A percentile compares a stretch with the other conserved stretches of the same genome.
phyloP scores from a whole-genome alignment of 1,284 basidiomycete genomes.

The Mycena citricolor region DNA sequence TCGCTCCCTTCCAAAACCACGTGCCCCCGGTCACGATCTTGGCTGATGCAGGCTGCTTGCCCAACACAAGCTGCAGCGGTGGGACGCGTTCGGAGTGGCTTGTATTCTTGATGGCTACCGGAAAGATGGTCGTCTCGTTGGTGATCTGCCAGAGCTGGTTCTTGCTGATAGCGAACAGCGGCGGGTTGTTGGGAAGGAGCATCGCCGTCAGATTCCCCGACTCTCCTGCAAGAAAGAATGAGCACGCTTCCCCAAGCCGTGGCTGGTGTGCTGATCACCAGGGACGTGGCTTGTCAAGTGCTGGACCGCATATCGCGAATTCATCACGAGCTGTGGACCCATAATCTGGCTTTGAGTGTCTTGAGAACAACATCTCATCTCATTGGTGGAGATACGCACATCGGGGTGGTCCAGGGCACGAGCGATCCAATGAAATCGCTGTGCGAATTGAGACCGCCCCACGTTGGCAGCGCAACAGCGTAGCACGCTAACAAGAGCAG shows the following conservation, averaged over 20 bases:
- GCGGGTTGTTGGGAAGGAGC: constrained; percentile 32
- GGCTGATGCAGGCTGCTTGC: constrained; percentile 29
- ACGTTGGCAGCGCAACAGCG: constrained; percentile 16
- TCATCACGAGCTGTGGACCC: constrained; percentile 2
- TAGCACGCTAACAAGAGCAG: not conserved
- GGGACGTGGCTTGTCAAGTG: constrained; percentile 16
- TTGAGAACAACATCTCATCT: too few relatives aligned
- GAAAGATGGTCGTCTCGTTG: constrained; percentile 55
- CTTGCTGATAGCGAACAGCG: constrained; percentile 54
- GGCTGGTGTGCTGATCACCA: too few relatives aligned
- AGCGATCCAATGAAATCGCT: constrained; percentile 11
- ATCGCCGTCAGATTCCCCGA: constrained; percentile 39
- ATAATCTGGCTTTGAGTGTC: constrained; percentile 10
- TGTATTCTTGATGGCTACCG: constrained; percentile 54
- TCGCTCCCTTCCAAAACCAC: constrained; percentile 59
- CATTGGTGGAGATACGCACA: constrained; percentile 4
- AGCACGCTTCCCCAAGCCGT: too few relatives aligned
- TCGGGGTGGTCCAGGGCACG: constrained; percentile 10
- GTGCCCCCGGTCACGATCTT: constrained; percentile 41
- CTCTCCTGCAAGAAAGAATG: constrained; percentile 24
- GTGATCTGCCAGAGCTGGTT: constrained; percentile 52
- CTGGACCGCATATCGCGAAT: too few relatives aligned
- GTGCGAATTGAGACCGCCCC: constrained; percentile 14
- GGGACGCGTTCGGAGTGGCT: constrained; percentile 44
- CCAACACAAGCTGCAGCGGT: constrained; percentile 44